Base-by-base conservation (phyloP, 106 monocot species). In the Amphibolis antarctica region DNA sequence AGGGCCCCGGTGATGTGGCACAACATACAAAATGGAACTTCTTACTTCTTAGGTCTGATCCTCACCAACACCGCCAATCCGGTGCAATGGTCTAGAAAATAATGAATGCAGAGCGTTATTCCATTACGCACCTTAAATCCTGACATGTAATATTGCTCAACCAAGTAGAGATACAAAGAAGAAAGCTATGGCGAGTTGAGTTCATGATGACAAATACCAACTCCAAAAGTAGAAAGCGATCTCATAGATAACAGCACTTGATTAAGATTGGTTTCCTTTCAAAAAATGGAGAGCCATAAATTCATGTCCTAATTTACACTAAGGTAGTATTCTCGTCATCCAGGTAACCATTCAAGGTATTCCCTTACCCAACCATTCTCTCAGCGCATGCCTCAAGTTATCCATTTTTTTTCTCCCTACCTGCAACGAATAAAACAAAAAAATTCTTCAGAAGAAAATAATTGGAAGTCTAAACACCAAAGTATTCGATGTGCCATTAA, bases 341-440 rank as follows among this genome's bases (percentile, higher is more conserved):
- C 11, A 9, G 43, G 12, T 17, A 44, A 46, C 36, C 4, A 4
- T 36, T 36, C 36, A 36, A 36, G 36, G 7, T 36, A 36, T 36
- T 9, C 71, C 74, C 42, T 83, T 83, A 23, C 46, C 52, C 14
- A 90, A 30, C 67, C 69, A 86, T 64, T 78, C 76, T 61, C 64
- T 80, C 12, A 91, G 44, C 0, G 68, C 86, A 62, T 59, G 65
- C 44, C 77, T 92, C 55, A 92, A 70, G 63, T 77, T 73, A 55
- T 66, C 74, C 79, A 92, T 77, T 68, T 65, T 92, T 73, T 75
- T 87, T 53, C 70, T 64, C 22, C 84, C 69, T 59, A 77, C 84
- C 92, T 92, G 92, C 53, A 62, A 4, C 25, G 57, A 57, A 57
- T 57, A 6, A 17, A 57, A 14, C 25, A 23, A 36, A 4, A 36